phyloP scores from a whole-genome alignment of 2,329 filamentous ascomycete genomes.

The Alternaria sp. region DNA sequence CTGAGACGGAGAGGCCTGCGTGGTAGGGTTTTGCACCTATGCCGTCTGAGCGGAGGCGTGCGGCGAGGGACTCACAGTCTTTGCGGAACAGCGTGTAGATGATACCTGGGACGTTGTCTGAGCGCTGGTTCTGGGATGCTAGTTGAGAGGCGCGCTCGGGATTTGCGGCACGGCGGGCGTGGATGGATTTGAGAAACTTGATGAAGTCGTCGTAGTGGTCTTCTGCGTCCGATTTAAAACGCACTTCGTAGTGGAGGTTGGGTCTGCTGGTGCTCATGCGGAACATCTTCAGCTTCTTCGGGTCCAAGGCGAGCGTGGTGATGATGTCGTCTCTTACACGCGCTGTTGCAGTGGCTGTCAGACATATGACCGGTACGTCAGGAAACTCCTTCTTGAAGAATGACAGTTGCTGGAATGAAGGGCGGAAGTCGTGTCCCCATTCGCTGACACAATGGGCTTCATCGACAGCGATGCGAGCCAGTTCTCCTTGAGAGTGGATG shows the following conservation, averaged over 20 bases:
- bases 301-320: conserved; percentile 71
- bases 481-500: conserved; percentile 79
- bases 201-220: conserved; percentile 78
- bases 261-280: conserved; percentile 82
- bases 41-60: conserved; percentile 68
- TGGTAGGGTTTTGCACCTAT: conserved; percentile 78
- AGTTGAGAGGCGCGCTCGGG: conserved; percentile 65
- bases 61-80: conserved; percentile 75
- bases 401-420: conserved; percentile 82
- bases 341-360: conserved; percentile 88
- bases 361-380: conserved; percentile 86
- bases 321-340: conserved; percentile 85
- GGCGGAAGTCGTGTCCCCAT: conserved; percentile 98
- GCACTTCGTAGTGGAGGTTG: conserved; percentile 90
- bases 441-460: conserved; percentile 97
- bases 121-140: conserved; percentile 55
- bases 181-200: conserved; percentile 75
- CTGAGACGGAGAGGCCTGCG: conserved; percentile 68
- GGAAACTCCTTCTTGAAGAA: conserved; percentile 87
- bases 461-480: conserved; percentile 88
- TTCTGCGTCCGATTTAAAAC: conserved; percentile 78
- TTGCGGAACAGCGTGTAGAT: conserved; percentile 79
- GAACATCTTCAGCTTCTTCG: conserved; percentile 71
- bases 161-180: conserved; percentile 69
- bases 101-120: conserved; percentile 74